phyloP scores from a whole-genome alignment of 768 basidiomycete species.

The Coprinellus micaceus region DNA sequence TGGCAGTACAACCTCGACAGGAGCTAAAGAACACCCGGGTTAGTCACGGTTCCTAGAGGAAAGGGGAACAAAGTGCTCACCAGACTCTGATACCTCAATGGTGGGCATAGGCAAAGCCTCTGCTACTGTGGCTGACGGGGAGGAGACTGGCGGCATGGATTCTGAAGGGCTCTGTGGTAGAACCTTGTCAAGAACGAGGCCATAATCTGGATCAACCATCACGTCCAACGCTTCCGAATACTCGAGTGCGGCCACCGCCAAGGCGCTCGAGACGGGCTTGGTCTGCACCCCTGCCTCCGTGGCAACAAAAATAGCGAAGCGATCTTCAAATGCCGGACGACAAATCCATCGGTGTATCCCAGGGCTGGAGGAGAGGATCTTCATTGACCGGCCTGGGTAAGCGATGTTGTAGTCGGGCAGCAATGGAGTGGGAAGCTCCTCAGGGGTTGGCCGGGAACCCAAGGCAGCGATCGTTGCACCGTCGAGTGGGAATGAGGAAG shows the following conservation, averaged over 20 bases:
- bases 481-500: constrained; percentile 34
- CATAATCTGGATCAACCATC: constrained; percentile 50
- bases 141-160: not conserved
- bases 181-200: constrained; percentile 17
- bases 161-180: not conserved
- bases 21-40: constrained; percentile 2
- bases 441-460: constrained; percentile 27
- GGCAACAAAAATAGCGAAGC: constrained; percentile 52
- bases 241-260: constrained; percentile 70
- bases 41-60: not conserved
- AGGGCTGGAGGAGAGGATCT: constrained; percentile 40
- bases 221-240: constrained; percentile 65
- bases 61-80: not conserved
- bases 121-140: not conserved
- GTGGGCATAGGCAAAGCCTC: not conserved
- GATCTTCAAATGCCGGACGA: constrained; percentile 76
- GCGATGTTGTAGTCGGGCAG: constrained; percentile 26
- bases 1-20: constrained; percentile 8
- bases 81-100: not conserved
- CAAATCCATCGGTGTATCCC: constrained; percentile 67
- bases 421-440: constrained; percentile 21
- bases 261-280: constrained; percentile 42
- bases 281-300: constrained; percentile 32
- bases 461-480: constrained; percentile 44
- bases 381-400: constrained; percentile 29